These are phyloP conservation scores for Sorghum bicolor DNA, from an alignment of 176 grass and related monocot species.

Conservation along the genomic window Sorghum_bicolor_NCBIv3 NC_012874.2:66965501-66966000, in stretches of 20 bases:
- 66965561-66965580: not conserved
- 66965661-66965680: not conserved
- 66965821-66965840: too few species aligned
- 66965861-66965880: not conserved
- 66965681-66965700: not conserved
- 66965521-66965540: not conserved
- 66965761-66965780: too few species aligned
- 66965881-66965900: not conserved
- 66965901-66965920: not conserved
- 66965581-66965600: not conserved
- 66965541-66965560: not conserved
- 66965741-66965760: not conserved
- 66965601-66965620: not conserved
- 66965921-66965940: not conserved
- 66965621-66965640: not conserved
- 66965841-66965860: too few species aligned
- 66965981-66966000: too few species aligned
- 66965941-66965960: too few species aligned
- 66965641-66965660: not conserved
- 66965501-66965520: not conserved
- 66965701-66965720: not conserved
- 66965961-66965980: too few species aligned
- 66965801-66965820: too few species aligned
- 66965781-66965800: too few species aligned
- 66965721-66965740: not conserved